These are phyloP conservation scores for Athelia sp. DNA, from an alignment of 1,284 basidiomycete genomes.

Conservation along the genomic window DNA sequence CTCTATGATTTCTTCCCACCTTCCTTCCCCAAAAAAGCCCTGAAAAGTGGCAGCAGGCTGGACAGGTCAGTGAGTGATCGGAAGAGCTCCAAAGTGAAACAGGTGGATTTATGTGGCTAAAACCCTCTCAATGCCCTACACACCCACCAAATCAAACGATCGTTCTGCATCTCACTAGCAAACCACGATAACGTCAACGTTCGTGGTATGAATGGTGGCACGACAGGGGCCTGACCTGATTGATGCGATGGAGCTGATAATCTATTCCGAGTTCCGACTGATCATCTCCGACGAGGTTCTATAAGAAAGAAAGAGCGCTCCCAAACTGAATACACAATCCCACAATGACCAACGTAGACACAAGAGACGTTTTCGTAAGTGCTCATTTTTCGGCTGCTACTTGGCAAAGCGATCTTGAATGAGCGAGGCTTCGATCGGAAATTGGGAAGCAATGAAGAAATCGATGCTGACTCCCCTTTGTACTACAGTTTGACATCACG, in stretches of 20 bases:
- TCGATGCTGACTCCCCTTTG: neutral
- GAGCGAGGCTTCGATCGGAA: neutral
- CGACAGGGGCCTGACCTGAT: no score
- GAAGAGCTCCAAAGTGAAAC: no score
- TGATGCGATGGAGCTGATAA: neutral
- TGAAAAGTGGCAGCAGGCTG: no score
- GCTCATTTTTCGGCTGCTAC: neutral
- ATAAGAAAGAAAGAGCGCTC: neutral
- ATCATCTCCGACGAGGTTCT: constrained; percentile 1
- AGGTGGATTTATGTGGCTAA: no score
- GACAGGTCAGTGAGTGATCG: no score
- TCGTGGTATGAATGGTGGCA: no score
- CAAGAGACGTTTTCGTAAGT: constrained; percentile 41
- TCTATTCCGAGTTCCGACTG: constrained; percentile 1
- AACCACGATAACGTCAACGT: no score
- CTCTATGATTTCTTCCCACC: no score
- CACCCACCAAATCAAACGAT: no score
- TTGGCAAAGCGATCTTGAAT: constrained; percentile 1
- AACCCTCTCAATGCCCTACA: no score
- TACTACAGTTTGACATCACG: constrained; percentile 74
- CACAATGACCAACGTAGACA: constrained; percentile 25
- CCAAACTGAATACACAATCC: neutral
- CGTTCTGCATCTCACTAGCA: no score
- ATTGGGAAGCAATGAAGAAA: neutral
- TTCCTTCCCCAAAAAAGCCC: no score